Base-by-base conservation (phyloP, 345 rosid genomes). In the Populus euphratica region DNA sequence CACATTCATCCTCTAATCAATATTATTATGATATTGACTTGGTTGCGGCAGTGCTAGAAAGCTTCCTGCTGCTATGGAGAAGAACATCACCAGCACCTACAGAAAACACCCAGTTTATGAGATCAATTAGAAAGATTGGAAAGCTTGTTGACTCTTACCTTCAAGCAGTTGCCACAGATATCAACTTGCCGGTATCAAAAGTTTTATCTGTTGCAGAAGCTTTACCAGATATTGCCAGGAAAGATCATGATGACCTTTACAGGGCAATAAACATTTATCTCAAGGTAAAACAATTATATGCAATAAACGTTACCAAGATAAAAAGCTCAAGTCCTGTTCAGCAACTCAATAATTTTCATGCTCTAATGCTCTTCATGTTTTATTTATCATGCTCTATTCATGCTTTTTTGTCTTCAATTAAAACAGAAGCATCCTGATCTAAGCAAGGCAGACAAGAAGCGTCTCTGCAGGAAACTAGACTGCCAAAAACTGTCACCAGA, bases 401-500 rank as follows among this genome's bases (percentile, higher is more conserved):
- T 41, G 44, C 14, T 65, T 7, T 33, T 13, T 65, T 2, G 21
- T 35, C 39, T 65, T 31, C 41, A 65, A 35, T 31, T 14, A 27
- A 29, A 70, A 79, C 93, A 94, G 99, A 92, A 85, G 87, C 99
- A 94, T 85, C 94, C 96, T 49, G 94, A 89, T 41, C 78, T 92
- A 82, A 87, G 90, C 85, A 96, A 96, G 80, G 87, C 86, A 41
- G 98, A 96, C 33, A 96, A 85, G 84, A 96, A 94, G 73, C 81
- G 86, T 29, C 91, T 94, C 2, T 94, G 98, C 87, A 86, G 91
- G 75, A 85, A 85, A 69, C 89, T 96, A 6, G 96, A 96, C 89
- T 94, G 99, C 88, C 98, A 91, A 83, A 96, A 94, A 80, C 85
- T 96, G 78, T 91, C 99, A 13, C 86, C 89, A 27, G 95, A 91